These are phyloP conservation scores for Alternaria sp. DNA, from an alignment of 2,329 filamentous ascomycete species.

Conservation along the genomic window DNA sequence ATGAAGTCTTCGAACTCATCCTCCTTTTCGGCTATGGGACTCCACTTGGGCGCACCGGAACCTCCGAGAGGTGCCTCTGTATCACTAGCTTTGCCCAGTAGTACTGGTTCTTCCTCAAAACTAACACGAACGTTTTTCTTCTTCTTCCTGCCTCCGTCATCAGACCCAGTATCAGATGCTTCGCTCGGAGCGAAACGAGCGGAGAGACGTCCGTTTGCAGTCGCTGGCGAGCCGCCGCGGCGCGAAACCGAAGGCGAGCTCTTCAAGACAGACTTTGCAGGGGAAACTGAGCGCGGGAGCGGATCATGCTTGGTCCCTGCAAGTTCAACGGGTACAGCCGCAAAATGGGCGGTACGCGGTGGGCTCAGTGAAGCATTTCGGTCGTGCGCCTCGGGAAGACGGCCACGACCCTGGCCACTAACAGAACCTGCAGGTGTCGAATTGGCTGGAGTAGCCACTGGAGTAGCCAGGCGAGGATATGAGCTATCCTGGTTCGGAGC, in stretches of 20 bases:
- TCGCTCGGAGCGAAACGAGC: constrained; percentile 61
- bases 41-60: constrained; percentile 56
- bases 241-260: constrained; percentile 64
- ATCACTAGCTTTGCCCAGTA: constrained; percentile 58
- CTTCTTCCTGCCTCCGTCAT: constrained; percentile 46
- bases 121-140: constrained; percentile 76
- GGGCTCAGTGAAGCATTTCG: constrained; percentile 64
- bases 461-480: constrained; percentile 32
- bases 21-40: constrained; percentile 52
- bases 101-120: constrained; percentile 74
- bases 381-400: constrained; percentile 32
- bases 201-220: constrained; percentile 59
- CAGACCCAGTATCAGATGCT: constrained; percentile 64
- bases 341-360: constrained; percentile 73
- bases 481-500: constrained; percentile 37
- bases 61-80: constrained; percentile 31
- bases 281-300: constrained; percentile 74
- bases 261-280: constrained; percentile 80
- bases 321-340: constrained; percentile 61
- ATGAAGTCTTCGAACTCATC: constrained; percentile 72
- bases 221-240: constrained; percentile 56
- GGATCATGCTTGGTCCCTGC: constrained; percentile 70
- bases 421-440: constrained; percentile 15
- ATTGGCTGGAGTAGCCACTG: constrained; percentile 21
- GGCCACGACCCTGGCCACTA: constrained; percentile 19